These are phyloP conservation scores for Fomes fomentarius DNA, from an alignment of 1,284 basidiomycete genomes.

Conservation along the genomic window DNA sequence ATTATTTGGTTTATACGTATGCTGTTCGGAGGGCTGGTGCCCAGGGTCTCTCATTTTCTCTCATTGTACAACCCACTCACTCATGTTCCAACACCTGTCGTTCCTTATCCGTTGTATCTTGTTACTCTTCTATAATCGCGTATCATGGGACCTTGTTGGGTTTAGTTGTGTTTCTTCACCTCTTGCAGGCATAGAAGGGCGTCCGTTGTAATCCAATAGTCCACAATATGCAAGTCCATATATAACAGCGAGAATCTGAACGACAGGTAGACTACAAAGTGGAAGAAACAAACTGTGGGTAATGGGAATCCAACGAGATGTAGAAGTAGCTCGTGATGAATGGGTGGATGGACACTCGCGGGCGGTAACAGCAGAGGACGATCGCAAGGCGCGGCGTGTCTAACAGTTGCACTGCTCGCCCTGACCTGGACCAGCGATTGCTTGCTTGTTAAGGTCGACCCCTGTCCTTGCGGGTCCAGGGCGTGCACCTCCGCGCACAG, in stretches of 20 bases:
- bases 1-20: slow-evolving; percentile 1
- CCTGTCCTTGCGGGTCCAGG: slow-evolving; percentile 53
- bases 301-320: too few species aligned
- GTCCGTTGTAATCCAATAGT: background rate
- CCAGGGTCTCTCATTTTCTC: slow-evolving; percentile 12
- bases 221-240: slow-evolving; percentile 22
- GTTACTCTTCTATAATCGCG: background rate
- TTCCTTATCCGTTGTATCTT: slow-evolving; percentile 1
- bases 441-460: slow-evolving; percentile 76
- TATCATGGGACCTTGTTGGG: background rate
- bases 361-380: too few species aligned
- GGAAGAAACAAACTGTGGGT: slow-evolving; percentile 5
- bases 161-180: background rate
- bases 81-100: background rate
- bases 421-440: slow-evolving; percentile 48
- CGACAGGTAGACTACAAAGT: slow-evolving; percentile 21
- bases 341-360: too few species aligned
- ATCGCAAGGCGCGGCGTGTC: slow-evolving; percentile 32
- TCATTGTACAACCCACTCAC: slow-evolving; percentile 12
- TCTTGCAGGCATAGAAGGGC: too few species aligned
- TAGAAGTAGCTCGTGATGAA: slow-evolving; percentile 4
- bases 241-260: slow-evolving; percentile 20
- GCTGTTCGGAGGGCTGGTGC: slow-evolving; percentile 12
- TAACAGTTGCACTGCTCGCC: slow-evolving; percentile 79
- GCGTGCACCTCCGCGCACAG: slow-evolving; percentile 57